Base-by-base conservation (phyloP, 2,329 filamentous ascomycete genomes). In the Microcera coccophila region DNA sequence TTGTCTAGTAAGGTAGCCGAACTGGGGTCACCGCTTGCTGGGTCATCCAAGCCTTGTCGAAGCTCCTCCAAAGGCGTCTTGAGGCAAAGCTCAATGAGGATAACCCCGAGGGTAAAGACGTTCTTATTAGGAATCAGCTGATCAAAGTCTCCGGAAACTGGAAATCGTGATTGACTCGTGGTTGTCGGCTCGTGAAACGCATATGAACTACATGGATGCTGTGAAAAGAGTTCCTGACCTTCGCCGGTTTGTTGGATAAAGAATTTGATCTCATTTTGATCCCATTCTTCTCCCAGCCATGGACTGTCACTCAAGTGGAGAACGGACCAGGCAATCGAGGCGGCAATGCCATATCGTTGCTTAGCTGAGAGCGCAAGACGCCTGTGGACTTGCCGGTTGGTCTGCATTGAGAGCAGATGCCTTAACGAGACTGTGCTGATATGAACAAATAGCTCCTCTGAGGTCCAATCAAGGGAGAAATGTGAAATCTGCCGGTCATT, bases 51-150 rank as follows among this genome's bases (percentile, higher is more conserved):
- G 24, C 24, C 9, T 14, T 28, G 9, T 28, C 24, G 24, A 14
- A 28, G 24, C 24, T 28, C 39, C 4, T 17, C 28, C 11, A 42
- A 22, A 14, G 39, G 26, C 14, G 15, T 24, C 2, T 38, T 42
- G 29, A 42, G 18, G 16, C 41, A 38, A 7, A 38, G 41, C 16
- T 42, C 41, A 10, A 42, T 38, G 26, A 42, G 41, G 7, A 42
- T 15, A 28, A 42, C 19, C 2, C 41, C 41, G 11, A 42, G 41
- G n/a, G 41, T 26, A 18, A 42, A 42, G 17, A 42, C 38, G 15
- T 11, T 28, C 20, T 11, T 38, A 12, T 42, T 42, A 12, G 41
- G 41, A 19, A 42, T 18, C 16, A 42, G 29, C 12, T 33, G 35
- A 11, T 34, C 34, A 10, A 42, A 42, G 3, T 38, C 41, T 4